Evolutionary conservation across 148 eudicot genomes (phyloP).

Genomic region (Persicaria tinctoria): DNA sequence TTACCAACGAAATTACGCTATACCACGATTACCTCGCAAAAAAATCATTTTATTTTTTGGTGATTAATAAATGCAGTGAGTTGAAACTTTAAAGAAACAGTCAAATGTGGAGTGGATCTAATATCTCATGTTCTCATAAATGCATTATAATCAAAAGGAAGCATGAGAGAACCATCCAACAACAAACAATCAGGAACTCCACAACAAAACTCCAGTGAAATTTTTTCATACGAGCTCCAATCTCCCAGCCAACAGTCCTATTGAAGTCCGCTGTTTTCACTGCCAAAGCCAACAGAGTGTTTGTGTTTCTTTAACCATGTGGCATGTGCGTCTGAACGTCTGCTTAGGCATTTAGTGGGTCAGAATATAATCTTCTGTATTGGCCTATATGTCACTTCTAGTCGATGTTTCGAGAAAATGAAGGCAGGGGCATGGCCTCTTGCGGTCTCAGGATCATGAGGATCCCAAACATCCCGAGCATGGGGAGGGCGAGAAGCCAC

Average conservation of each 20-base stretch:
- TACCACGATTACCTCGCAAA: no score
- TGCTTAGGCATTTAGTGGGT: neutral
- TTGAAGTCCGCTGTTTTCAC: neutral
- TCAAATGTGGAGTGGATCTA: no score
- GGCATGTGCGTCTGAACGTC: neutral
- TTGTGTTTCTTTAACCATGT: neutral
- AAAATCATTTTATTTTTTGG: no score
- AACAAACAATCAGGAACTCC: neutral
- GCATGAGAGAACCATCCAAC: neutral
- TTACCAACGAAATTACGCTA: no score
- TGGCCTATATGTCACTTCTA: conserved; percentile 18
- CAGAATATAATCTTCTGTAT: neutral
- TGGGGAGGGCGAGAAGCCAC: conserved; percentile 92
- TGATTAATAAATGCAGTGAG: no score
- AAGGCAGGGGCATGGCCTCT: conserved; percentile 82
- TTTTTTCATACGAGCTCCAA: neutral
- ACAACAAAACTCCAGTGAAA: neutral
- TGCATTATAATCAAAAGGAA: no score
- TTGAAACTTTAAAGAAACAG: no score
- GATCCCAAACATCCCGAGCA: conserved; percentile 90
- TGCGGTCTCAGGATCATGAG: conserved; percentile 85
- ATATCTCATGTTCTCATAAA: no score
- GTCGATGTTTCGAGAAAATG: conserved; percentile 82
- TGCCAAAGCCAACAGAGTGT: neutral
- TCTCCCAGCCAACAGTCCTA: neutral